Conservation (phyloP, 148 eudicot genomes). For the Rhododendron griersonianum region DNA sequence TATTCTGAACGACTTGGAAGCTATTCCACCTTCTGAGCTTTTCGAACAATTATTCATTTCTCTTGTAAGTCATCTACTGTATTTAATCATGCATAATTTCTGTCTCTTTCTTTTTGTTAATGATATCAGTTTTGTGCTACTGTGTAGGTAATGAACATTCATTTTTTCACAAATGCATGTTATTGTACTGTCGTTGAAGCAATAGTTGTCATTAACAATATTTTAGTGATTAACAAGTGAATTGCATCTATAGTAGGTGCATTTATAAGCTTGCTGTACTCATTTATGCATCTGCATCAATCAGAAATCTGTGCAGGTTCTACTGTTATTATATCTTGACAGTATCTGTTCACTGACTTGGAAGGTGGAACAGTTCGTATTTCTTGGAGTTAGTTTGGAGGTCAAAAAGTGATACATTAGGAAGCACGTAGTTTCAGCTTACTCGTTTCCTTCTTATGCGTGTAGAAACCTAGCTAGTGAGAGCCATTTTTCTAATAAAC, state of each 20-base stretch:
- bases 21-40: conserved; percentile 61
- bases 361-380: neutral
- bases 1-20: conserved; percentile 59
- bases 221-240: neutral
- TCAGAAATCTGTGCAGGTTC: neutral
- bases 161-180: neutral
- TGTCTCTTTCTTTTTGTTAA: neutral
- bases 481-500: neutral
- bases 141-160: neutral
- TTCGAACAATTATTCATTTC: conserved; percentile 78
- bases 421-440: neutral
- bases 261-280: neutral
- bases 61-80: conserved; percentile 49
- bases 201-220: neutral
- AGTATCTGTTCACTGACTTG: neutral
- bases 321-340: neutral
- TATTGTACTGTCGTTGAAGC: neutral
- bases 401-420: neutral
- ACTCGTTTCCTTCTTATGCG: neutral
- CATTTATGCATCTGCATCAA: neutral
- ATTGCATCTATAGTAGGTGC: neutral
- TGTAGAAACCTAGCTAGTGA: neutral
- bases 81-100: neutral
- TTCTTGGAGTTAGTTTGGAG: conserved; percentile 3
- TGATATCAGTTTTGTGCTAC: neutral